A percentile compares a stretch with the other conserved stretches of the same genome.
These are phyloP conservation scores for Austroboletus niveus DNA, from an alignment of 1,284 basidiomycete species.

Conservation along the genomic window DNA sequence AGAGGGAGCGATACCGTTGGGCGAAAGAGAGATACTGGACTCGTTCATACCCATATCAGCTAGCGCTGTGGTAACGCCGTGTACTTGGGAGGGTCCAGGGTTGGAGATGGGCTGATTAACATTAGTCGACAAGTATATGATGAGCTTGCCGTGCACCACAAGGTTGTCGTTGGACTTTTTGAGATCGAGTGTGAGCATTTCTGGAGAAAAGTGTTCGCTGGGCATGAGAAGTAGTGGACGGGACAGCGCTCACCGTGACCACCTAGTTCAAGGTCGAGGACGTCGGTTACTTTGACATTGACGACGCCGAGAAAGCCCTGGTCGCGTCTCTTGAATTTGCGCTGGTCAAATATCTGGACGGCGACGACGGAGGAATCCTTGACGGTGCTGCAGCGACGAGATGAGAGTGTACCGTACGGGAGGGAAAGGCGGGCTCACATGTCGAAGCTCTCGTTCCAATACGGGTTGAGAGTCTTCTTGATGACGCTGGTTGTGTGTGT, in stretches of 20 bases:
- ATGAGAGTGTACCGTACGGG: slow-evolving; percentile 1
- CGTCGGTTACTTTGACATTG: slow-evolving; percentile 86
- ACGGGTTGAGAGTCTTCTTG: slow-evolving; percentile 88
- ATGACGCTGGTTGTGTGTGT: slow-evolving; percentile 91
- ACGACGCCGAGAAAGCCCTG: slow-evolving; percentile 95
- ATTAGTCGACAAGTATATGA: slow-evolving; percentile 88
- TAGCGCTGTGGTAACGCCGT: slow-evolving; percentile 52
- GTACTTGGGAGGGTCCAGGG: slow-evolving; percentile 66
- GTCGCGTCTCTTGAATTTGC: slow-evolving; percentile 94
- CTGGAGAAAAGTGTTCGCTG: slow-evolving; percentile 37
- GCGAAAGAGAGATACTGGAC: slow-evolving; percentile 53
- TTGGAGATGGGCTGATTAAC: slow-evolving; percentile 72
- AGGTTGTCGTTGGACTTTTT: slow-evolving; percentile 90
- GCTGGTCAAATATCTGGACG: slow-evolving; percentile 96
- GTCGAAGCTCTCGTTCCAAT: slow-evolving; percentile 94
- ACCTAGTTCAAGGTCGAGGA: slow-evolving; percentile 86
- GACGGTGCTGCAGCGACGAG: slow-evolving; percentile 57
- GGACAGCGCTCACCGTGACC: slow-evolving; percentile 70
- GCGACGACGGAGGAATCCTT: slow-evolving; percentile 89
- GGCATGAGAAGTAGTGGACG: slow-evolving; percentile 2
- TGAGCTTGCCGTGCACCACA: slow-evolving; percentile 87
- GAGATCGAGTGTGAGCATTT: slow-evolving; percentile 87
- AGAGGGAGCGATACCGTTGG: slow-evolving; percentile 39
- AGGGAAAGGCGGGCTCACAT: slow-evolving; percentile 48
- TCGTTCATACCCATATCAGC: slow-evolving; percentile 56